phyloP scores from a whole-genome alignment of 2,329 filamentous ascomycete genomes.

The Curvularia lunata region DNA sequence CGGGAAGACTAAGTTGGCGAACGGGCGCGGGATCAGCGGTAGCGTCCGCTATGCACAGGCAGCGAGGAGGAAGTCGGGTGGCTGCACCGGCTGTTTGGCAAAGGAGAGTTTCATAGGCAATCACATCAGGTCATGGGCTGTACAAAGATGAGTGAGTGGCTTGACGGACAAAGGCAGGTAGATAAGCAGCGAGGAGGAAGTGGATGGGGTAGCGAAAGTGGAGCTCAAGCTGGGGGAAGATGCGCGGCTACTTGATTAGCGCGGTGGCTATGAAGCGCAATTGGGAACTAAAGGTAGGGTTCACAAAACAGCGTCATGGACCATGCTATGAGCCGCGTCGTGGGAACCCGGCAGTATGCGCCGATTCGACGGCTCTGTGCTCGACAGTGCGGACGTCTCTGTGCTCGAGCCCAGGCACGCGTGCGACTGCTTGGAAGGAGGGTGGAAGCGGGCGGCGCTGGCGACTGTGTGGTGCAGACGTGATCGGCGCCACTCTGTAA shows the following conservation, averaged over 20 bases:
- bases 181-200: conserved; percentile 18
- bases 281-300: conserved; percentile 23
- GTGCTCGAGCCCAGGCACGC: conserved; percentile 12
- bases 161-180: conserved; percentile 3
- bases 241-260: conserved; percentile 19
- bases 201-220: conserved; percentile 34
- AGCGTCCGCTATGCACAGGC: conserved; percentile 57
- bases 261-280: conserved; percentile 9
- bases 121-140: conserved; percentile 2
- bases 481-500: conserved; percentile 6
- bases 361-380: background rate
- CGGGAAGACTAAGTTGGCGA: conserved; percentile 18
- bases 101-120: conserved; percentile 9
- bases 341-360: background rate
- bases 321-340: background rate
- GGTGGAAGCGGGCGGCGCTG: conserved; percentile 1
- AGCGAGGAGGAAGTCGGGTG: conserved; percentile 16
- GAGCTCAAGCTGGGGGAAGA: conserved; percentile 33
- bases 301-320: conserved; percentile 4
- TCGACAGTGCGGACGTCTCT: background rate
- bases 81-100: conserved; percentile 26
- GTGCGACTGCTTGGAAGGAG: background rate
- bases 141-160: conserved; percentile 3
- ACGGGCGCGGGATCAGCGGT: conserved; percentile 65
- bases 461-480: conserved; percentile 9